Evolutionary conservation across 345 rosid genomes (phyloP).

Genomic region (Syzygium aromaticum): DNA sequence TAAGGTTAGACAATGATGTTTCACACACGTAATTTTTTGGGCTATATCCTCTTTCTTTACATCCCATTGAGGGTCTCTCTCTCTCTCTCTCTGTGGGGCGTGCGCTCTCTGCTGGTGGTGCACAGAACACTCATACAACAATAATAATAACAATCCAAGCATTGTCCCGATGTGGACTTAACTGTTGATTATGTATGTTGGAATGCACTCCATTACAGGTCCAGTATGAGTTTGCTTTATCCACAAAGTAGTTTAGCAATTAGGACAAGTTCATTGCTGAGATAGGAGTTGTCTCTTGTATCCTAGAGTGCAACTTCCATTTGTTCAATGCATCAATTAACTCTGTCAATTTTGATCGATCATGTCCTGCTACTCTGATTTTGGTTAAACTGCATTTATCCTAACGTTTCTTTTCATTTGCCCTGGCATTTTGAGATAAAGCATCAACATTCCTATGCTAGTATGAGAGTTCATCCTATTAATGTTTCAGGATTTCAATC

Average conservation of each 20-base stretch:
- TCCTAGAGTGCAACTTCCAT: neutral
- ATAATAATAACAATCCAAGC: neutral
- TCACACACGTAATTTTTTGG: rapidly evolving
- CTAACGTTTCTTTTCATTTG: neutral
- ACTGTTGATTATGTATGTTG: neutral
- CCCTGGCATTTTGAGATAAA: neutral
- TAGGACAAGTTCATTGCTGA: neutral
- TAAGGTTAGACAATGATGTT: neutral
- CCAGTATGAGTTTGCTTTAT: neutral
- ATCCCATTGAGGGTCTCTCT: neutral
- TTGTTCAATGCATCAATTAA: neutral
- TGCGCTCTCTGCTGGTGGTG: neutral
- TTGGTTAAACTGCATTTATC: neutral
- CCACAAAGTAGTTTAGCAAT: neutral
- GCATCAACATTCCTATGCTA: neutral
- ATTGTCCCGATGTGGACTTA: neutral
- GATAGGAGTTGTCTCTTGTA: neutral
- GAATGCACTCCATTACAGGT: neutral
- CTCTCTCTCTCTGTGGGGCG: neutral
- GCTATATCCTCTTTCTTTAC: neutral
- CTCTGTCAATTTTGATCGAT: neutral
- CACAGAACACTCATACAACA: neutral
- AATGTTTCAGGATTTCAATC: neutral
- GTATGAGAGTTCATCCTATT: neutral
- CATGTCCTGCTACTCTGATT: neutral